These are phyloP conservation scores for Heliamphora pulchella DNA, from an alignment of 179 eudicot species.

Conservation along the genomic window DNA sequence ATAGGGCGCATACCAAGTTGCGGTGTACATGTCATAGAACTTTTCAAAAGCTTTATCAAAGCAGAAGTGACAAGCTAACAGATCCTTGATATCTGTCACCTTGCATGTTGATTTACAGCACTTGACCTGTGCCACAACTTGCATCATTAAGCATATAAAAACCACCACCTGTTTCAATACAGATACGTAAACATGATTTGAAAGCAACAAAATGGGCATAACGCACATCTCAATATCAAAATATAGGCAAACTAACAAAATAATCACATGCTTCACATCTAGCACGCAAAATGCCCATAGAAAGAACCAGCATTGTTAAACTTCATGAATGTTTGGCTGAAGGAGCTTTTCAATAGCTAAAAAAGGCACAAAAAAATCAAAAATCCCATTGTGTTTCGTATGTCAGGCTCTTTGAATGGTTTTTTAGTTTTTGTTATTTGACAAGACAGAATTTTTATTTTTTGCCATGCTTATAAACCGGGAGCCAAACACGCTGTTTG, in stretches of 20 bases:
- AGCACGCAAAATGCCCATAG: neutral
- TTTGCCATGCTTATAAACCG: too few relatives aligned
- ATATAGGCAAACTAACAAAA: neutral
- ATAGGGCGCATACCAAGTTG: slow-evolving; percentile 53
- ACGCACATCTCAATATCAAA: neutral
- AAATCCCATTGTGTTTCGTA: too few relatives aligned
- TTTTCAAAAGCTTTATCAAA: slow-evolving; percentile 80
- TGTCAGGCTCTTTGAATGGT: too few relatives aligned
- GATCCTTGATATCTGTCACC: slow-evolving; percentile 68
- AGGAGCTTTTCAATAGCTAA: too few relatives aligned
- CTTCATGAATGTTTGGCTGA: neutral
- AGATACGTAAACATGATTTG: neutral
- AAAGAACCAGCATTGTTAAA: neutral
- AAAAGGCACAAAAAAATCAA: too few relatives aligned
- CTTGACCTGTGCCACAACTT: slow-evolving; percentile 47
- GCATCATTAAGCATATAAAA: slow-evolving; percentile 9
- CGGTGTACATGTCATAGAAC: slow-evolving; percentile 78
- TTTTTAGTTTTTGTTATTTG: too few relatives aligned
- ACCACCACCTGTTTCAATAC: neutral
- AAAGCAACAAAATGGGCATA: neutral
- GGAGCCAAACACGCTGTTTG: too few relatives aligned
- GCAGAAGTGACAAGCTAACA: slow-evolving; percentile 74
- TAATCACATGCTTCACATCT: neutral
- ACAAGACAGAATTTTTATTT: too few relatives aligned
- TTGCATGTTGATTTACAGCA: slow-evolving; percentile 80